Conservation (phyloP, 73 alveolate genomes). For the Stentor roeselii region DNA sequence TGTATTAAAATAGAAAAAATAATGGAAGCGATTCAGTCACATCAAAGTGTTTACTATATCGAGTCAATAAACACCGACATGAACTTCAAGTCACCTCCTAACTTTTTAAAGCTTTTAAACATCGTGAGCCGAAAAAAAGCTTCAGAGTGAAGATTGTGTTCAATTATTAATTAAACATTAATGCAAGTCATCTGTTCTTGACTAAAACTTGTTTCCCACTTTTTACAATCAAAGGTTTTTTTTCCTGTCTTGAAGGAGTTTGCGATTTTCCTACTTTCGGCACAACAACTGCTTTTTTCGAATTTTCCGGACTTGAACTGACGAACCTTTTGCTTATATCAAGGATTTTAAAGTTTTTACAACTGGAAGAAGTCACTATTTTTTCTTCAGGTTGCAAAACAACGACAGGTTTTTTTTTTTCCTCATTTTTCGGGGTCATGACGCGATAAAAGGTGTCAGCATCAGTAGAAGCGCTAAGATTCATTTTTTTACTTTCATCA, state of each 20-base stretch:
- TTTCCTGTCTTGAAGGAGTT: neutral
- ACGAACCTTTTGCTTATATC: neutral
- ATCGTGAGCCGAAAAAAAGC: neutral
- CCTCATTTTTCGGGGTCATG: neutral
- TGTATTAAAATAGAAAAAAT: conserved; percentile 7
- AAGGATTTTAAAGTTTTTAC: neutral
- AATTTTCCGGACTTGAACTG: neutral
- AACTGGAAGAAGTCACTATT: neutral
- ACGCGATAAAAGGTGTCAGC: neutral
- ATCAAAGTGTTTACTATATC: conserved; percentile 7
- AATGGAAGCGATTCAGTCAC: conserved; percentile 5
- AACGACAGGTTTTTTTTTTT: neutral
- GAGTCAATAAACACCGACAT: neutral
- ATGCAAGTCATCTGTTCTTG: neutral
- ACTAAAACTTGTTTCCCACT: neutral
- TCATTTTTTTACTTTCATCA: neutral
- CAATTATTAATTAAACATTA: neutral
- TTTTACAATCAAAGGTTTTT: neutral
- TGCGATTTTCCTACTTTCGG: neutral
- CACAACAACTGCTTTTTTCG: neutral
- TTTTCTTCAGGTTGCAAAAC: neutral
- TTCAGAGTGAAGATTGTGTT: neutral
- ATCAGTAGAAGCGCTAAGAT: neutral
- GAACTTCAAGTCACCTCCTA: neutral
- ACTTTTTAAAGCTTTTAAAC: neutral